phyloP scores from a whole-genome alignment of 2,329 filamentous ascomycete species.

The Simplicillium sp. region DNA sequence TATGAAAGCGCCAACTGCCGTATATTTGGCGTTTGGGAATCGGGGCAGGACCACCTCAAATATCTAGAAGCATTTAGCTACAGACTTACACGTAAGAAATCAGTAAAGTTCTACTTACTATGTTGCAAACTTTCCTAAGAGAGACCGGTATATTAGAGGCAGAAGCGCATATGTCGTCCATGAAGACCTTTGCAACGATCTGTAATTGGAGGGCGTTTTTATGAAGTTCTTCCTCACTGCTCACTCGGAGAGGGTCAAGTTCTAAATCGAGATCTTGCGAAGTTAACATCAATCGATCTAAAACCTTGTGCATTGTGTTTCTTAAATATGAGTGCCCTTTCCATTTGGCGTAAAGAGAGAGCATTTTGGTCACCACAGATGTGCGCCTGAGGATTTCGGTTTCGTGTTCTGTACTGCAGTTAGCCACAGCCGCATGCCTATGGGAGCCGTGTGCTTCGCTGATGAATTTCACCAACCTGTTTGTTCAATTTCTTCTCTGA shows the following conservation, averaged over 20 bases:
- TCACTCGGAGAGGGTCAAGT: constrained; percentile 53
- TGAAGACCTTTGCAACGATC: constrained; percentile 61
- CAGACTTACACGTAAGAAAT: not conserved
- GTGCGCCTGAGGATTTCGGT: constrained; percentile 58
- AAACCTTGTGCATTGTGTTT: constrained; percentile 54
- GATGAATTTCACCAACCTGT: constrained; percentile 34
- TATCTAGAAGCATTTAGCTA: constrained; percentile 31
- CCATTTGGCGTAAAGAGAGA: constrained; percentile 64
- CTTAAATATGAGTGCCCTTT: constrained; percentile 56
- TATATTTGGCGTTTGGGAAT: constrained; percentile 63
- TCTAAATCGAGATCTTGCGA: constrained; percentile 60
- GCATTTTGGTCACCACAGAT: constrained; percentile 63
- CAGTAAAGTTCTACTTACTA: constrained; percentile 32
- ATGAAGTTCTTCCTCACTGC: constrained; percentile 51
- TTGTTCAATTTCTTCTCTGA: constrained; percentile 60
- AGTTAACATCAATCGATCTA: constrained; percentile 56
- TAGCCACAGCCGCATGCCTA: constrained; percentile 5
- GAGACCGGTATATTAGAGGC: constrained; percentile 50
- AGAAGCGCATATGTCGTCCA: constrained; percentile 60
- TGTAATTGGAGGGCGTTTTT: constrained; percentile 58
- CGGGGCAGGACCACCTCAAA: constrained; percentile 51
- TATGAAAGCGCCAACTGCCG: constrained; percentile 61
- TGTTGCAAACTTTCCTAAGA: constrained; percentile 59
- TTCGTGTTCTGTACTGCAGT: constrained; percentile 44
- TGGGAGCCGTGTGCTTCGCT: not conserved